These are phyloP conservation scores for Pezicula rhizophila DNA, from an alignment of 2,329 filamentous ascomycete species.

Conservation along the genomic window DNA sequence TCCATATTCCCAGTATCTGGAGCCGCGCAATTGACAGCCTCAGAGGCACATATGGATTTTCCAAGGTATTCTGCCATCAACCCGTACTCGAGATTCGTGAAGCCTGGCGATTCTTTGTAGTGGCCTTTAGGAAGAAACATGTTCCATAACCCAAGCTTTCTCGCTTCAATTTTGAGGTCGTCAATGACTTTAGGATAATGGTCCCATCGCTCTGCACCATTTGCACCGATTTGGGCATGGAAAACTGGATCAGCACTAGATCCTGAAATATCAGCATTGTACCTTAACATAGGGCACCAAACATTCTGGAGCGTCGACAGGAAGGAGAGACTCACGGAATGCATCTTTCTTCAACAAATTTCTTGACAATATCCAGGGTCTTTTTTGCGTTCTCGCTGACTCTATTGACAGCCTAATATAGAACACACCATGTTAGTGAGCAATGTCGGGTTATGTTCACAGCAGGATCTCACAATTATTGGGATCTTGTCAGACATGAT, in stretches of 20 bases:
- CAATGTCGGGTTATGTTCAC: conserved; percentile 4
- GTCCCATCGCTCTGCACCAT: conserved; percentile 70
- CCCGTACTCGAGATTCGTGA: conserved; percentile 92
- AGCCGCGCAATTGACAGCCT: conserved; percentile 84
- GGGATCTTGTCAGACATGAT: conserved; percentile 41
- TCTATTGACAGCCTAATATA: conserved; percentile 28
- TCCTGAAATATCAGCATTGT: conserved; percentile 10
- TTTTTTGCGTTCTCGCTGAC: conserved; percentile 82
- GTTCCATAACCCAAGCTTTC: conserved; percentile 87
- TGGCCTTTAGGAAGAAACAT: conserved; percentile 95
- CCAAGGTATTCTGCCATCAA: conserved; percentile 96
- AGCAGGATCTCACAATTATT: conserved; percentile 33
- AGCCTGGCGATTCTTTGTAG: conserved; percentile 92
- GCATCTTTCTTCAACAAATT: conserved; percentile 96
- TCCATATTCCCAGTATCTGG: conserved; percentile 97
- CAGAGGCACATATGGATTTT: conserved; percentile 74
- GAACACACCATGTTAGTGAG: conserved; percentile 8
- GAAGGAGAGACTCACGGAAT: conserved; percentile 52
- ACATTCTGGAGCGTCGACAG: background rate
- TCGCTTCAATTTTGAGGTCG: conserved; percentile 79
- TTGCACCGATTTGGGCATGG: conserved; percentile 68
- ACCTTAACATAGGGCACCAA: background rate
- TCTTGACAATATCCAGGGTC: conserved; percentile 81
- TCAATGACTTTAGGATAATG: conserved; percentile 77
- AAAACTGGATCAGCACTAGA: conserved; percentile 70